phyloP scores from a whole-genome alignment of 352 stramenopile genomes.

The Plasmopara viticola region DNA sequence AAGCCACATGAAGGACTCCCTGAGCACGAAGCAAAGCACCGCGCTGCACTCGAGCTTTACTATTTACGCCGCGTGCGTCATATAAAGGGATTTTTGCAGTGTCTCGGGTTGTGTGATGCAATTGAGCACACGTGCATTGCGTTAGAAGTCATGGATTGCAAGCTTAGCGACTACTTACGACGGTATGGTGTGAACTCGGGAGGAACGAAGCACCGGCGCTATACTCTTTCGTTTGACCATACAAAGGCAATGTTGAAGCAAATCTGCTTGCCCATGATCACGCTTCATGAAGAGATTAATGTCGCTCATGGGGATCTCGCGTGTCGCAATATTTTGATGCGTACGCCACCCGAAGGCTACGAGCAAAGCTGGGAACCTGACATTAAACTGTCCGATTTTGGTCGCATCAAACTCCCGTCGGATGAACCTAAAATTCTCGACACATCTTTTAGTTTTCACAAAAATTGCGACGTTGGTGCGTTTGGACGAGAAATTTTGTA shows the following conservation, averaged over 20 bases:
- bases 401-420: conserved; percentile 62
- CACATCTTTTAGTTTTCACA: conserved; percentile 73
- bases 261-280: conserved; percentile 73
- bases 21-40: conserved; percentile 71
- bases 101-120: conserved; percentile 70
- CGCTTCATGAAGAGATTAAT: conserved; percentile 74
- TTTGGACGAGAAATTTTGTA: conserved; percentile 79
- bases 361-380: conserved; percentile 76
- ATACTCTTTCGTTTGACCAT: conserved; percentile 49
- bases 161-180: conserved; percentile 80
- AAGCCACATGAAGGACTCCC: conserved; percentile 75
- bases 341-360: conserved; percentile 70
- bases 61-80: conserved; percentile 75
- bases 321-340: conserved; percentile 83
- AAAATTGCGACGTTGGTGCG: conserved; percentile 74
- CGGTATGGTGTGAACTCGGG: conserved; percentile 46
- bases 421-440: conserved; percentile 67
- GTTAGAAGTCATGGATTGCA: conserved; percentile 85
- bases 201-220: conserved; percentile 42
- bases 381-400: conserved; percentile 81
- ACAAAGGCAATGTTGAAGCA: conserved; percentile 59
- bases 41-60: conserved; percentile 68
- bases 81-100: conserved; percentile 73
- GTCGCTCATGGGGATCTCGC: conserved; percentile 75
- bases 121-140: conserved; percentile 85